Conservation (phyloP, 2,329 filamentous ascomycete species). For the Aspergillus fumigatus region DNA sequence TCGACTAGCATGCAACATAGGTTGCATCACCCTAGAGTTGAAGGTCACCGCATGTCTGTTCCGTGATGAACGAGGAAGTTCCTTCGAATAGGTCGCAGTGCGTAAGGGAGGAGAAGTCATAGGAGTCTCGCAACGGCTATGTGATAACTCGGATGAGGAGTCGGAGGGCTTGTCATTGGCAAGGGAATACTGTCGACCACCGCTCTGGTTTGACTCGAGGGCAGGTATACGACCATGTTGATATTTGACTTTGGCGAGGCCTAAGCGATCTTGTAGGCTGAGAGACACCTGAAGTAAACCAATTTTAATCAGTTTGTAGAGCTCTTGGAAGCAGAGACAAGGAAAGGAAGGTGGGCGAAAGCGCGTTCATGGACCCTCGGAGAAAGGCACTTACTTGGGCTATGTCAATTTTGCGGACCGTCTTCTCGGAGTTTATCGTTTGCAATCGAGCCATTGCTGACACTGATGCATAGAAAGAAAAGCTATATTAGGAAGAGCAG, state of each 20-base stretch:
- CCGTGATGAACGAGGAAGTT: constrained; percentile 56
- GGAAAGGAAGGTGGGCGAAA: background rate
- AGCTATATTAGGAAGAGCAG: background rate
- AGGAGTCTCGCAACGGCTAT: constrained; percentile 44
- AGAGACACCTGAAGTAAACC: constrained; percentile 73
- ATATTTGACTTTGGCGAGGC: constrained; percentile 94
- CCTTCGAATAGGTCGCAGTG: constrained; percentile 78
- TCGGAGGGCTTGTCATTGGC: constrained; percentile 74
- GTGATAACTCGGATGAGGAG: constrained; percentile 79
- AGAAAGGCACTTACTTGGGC: constrained; percentile 31
- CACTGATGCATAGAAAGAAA: constrained; percentile 6
- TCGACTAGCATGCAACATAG: constrained; percentile 47
- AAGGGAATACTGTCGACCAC: constrained; percentile 61
- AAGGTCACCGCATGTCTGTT: constrained; percentile 43
- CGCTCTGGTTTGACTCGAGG: constrained; percentile 67
- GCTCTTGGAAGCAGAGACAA: background rate
- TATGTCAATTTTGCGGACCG: constrained; percentile 40
- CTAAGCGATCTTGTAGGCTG: constrained; percentile 86
- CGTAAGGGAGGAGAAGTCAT: constrained; percentile 83
- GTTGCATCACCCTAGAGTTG: constrained; percentile 40
- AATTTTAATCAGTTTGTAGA: background rate
- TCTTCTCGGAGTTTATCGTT: constrained; percentile 33
- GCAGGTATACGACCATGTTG: constrained; percentile 93
- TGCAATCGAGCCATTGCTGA: constrained; percentile 29
- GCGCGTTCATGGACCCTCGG: background rate